phyloP scores from a whole-genome alignment of 225 moss, liverwort and hornwort genomes.

The Physcomitrium patens region DNA sequence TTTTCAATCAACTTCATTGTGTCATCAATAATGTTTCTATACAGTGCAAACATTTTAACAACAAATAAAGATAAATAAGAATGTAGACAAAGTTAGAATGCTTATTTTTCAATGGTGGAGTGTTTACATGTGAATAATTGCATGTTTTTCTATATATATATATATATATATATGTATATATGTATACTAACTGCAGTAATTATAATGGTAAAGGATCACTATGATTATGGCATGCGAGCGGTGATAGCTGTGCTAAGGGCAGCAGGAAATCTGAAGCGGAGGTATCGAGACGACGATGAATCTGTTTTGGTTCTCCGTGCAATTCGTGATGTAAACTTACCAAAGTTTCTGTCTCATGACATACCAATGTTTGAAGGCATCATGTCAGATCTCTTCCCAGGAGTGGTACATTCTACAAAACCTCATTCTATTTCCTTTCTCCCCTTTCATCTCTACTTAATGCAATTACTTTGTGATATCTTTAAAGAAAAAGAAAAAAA shows the following conservation, averaged over 20 bases:
- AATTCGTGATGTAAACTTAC: constrained; percentile 80
- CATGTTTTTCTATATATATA: no score
- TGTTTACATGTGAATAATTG: no score
- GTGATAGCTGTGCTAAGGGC: constrained; percentile 82
- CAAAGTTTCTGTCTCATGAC: constrained; percentile 83
- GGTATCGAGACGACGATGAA: constrained; percentile 77
- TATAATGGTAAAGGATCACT: constrained; percentile 58
- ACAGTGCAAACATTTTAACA: no score
- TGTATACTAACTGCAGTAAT: neutral
- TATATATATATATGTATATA: no score
- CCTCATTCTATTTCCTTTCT: neutral
- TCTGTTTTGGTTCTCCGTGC: constrained; percentile 74
- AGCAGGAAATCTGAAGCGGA: constrained; percentile 76
- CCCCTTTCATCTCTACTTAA: no score
- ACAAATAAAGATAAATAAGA: no score
- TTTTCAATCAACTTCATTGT: no score
- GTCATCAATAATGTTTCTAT: no score
- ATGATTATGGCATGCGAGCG: constrained; percentile 90
- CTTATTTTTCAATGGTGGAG: no score
- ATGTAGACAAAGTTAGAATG: no score
- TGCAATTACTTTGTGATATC: no score
- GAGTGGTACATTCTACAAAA: constrained; percentile 56
- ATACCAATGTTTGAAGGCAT: constrained; percentile 87
- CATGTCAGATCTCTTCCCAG: constrained; percentile 91
- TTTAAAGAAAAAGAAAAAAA: no score